phyloP scores from a whole-genome alignment of 176 grass and related monocot genomes.

The Triticum turgidum region DNA sequence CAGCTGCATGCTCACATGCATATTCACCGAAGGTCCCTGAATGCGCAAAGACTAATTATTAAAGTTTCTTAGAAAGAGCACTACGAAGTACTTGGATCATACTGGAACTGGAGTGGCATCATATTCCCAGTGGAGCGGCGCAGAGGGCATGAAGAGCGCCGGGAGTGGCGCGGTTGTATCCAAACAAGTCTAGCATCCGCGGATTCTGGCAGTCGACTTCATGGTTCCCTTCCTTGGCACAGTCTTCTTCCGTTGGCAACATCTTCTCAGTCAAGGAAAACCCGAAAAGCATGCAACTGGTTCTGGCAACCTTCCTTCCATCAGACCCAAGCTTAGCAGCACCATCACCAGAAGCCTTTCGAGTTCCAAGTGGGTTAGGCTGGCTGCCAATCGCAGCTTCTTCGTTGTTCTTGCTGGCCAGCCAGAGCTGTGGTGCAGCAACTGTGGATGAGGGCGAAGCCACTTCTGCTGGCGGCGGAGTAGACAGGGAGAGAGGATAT shows the following conservation, averaged over 20 bases:
- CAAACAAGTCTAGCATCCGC: constrained; percentile 59
- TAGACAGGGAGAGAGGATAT: constrained; percentile 47
- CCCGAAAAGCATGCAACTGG: constrained; percentile 84
- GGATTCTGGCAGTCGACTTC: constrained; percentile 48
- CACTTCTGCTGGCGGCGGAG: constrained; percentile 36
- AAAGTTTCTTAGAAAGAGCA: background rate
- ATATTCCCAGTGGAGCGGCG: constrained; percentile 51
- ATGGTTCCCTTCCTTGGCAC: constrained; percentile 44
- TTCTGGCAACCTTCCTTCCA: constrained; percentile 45
- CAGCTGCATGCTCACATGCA: background rate
- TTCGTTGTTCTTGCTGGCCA: constrained; percentile 3
- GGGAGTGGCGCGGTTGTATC: constrained; percentile 39
- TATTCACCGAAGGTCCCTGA: constrained; percentile 3
- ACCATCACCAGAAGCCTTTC: constrained; percentile 39
- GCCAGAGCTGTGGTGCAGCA: constrained; percentile 18
- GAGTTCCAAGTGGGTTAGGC: constrained; percentile 25
- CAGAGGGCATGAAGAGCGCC: constrained; percentile 65
- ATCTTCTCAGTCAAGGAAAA: constrained; percentile 84
- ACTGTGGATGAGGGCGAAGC: constrained; percentile 43
- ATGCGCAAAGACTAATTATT: constrained; percentile 4
- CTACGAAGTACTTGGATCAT: constrained; percentile 4
- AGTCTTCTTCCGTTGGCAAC: constrained; percentile 44
- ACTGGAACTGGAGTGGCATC: constrained; percentile 41
- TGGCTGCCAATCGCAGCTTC: constrained; percentile 29
- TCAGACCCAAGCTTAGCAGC: constrained; percentile 34